Evolutionary conservation across 495 filamentous ascomycete genomes (phyloP), one percentile per base, ranked within the genome.

Genomic region (Sordaria brevicollis): DNA sequence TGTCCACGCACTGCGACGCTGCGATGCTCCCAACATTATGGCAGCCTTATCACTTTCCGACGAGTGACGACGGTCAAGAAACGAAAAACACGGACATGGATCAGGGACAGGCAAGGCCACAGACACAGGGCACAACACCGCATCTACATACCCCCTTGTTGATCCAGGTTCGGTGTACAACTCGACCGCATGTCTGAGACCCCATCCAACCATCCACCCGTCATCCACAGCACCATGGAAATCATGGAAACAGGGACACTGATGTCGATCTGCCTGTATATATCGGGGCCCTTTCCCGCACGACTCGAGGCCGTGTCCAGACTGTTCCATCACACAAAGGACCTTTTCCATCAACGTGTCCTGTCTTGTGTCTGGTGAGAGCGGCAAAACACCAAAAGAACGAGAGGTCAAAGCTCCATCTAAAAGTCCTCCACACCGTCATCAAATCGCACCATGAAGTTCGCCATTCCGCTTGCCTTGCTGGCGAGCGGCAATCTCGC

Each of bases 401-500:
- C n/a, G n/a, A 62, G 10, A 29, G 49, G 49, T 62, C 49, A 62
- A 62, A 57, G 38, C 38, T 41, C 38, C 17, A 41, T 41, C 38
- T n/a, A 43, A 70, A 69, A 49, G n/a, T n/a, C n/a, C n/a, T 35
- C 35, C 35, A 68, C 41, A 62, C 34, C 36, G 35, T 37, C 29
- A 19, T 5, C 11, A 19, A 17, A 66, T 66, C 11, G 19, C 38
- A 57, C 29, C 68, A 75, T 76, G 75, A 78, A 75, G 65, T 69
- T 68, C 37, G 43, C 66, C 39, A 43, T 68, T 54, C 69, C 39
- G 15, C 70, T 75, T 68, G 70, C 73, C 70, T 57, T 70, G 31
- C 68, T 78, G 65, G 70, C 69, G 15, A 67, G 70, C 54, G 49
- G 70, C 69, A 67, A 49, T 67, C 67, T 74, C 39, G 74, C 67